phyloP scores from a whole-genome alignment of 2,329 filamentous ascomycete species.

The Fusarium sp. region DNA sequence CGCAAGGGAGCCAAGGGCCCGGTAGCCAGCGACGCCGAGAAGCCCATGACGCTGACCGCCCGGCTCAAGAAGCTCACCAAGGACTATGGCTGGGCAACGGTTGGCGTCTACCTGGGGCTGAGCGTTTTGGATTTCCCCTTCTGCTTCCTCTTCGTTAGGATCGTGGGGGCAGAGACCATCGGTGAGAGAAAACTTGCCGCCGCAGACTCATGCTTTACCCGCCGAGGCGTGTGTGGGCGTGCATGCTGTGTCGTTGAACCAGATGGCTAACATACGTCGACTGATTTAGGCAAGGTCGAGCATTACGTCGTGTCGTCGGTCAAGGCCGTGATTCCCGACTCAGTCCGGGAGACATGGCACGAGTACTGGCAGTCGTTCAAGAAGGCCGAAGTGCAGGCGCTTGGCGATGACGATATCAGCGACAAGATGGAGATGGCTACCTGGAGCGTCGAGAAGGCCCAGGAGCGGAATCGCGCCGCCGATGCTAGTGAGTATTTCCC shows the following conservation, averaged over 20 bases:
- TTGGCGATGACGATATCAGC: conserved; percentile 57
- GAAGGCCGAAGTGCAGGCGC: conserved; percentile 56
- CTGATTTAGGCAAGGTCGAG: conserved; percentile 67
- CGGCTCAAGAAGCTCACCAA: conserved; percentile 85
- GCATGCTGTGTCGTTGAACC: not conserved
- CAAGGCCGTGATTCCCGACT: conserved; percentile 69
- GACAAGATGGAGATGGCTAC: conserved; percentile 63
- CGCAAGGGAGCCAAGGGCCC: conserved; percentile 42
- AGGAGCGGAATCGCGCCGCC: conserved; percentile 68
- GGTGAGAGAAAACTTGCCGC: conserved; percentile 60
- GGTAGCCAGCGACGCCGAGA: conserved; percentile 34
- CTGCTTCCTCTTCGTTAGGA: conserved; percentile 88
- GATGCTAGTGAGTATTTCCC: conserved; percentile 77
- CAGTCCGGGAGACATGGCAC: conserved; percentile 65
- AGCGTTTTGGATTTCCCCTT: conserved; percentile 93
- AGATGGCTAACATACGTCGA: conserved; percentile 27
- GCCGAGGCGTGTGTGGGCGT: not conserved
- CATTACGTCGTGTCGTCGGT: conserved; percentile 73
- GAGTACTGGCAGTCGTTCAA: conserved; percentile 62
- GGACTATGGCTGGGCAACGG: conserved; percentile 93
- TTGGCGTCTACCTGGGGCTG: conserved; percentile 89
- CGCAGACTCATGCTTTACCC: conserved; percentile 7
- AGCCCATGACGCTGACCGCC: conserved; percentile 69
- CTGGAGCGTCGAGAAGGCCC: conserved; percentile 73
- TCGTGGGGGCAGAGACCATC: conserved; percentile 87